Conservation (phyloP, 177 flowering plant genomes). For the Vitis hybrid region DNA sequence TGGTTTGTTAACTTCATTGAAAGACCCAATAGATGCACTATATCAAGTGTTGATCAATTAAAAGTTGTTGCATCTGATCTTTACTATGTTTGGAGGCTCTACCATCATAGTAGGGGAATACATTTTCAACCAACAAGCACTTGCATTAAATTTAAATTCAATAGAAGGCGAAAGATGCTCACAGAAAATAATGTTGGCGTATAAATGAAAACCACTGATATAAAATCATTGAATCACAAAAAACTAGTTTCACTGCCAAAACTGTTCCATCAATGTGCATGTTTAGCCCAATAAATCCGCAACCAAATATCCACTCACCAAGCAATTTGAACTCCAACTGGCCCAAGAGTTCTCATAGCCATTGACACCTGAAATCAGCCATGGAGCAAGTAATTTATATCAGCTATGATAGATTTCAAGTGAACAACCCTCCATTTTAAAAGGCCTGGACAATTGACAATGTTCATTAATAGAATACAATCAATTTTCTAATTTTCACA, state of each 20-base stretch:
- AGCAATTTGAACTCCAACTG: slow-evolving; percentile 77
- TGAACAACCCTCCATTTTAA: too few species aligned
- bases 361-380: slow-evolving; percentile 73
- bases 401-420: too few species aligned
- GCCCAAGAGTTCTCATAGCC: slow-evolving; percentile 91
- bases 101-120: too few species aligned
- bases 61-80: too few species aligned
- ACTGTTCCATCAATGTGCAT: background rate
- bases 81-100: too few species aligned
- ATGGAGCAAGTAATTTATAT: background rate
- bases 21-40: too few species aligned
- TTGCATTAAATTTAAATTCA: background rate
- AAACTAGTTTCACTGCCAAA: background rate
- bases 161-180: background rate
- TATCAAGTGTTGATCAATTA: too few species aligned
- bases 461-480: background rate
- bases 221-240: background rate
- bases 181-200: background rate
- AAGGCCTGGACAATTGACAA: background rate
- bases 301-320: slow-evolving; percentile 47
- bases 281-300: background rate
- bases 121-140: too few species aligned
- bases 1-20: too few species aligned
- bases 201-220: background rate
- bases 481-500: background rate